Evolutionary conservation across 2,329 filamentous ascomycete species (phyloP).

Genomic region (Emmonsiellopsis sp.): DNA sequence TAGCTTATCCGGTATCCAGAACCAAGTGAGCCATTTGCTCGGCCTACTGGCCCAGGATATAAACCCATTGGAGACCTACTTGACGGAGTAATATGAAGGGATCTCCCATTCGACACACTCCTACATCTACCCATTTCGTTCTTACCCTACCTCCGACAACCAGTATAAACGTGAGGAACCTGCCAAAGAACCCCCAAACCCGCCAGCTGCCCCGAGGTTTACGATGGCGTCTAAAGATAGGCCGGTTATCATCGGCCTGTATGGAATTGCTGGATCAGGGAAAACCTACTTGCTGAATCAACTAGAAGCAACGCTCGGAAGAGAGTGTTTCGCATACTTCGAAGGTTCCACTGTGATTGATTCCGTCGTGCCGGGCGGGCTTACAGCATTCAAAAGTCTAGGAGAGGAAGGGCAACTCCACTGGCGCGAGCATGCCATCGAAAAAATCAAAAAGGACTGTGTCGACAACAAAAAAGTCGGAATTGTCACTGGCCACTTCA

Average conservation of each 20-base stretch:
- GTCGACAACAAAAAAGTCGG: slow-evolving; percentile 24
- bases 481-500: slow-evolving; percentile 48
- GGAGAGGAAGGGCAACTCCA: slow-evolving; percentile 26
- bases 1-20: no score
- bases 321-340: slow-evolving; percentile 36
- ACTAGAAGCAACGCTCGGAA: slow-evolving; percentile 28
- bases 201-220: no score
- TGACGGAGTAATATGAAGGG: no score
- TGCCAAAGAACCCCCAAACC: no score
- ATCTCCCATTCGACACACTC: no score
- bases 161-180: no score
- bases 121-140: no score
- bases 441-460: slow-evolving; percentile 34
- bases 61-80: no score
- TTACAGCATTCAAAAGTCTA: slow-evolving; percentile 40
- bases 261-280: slow-evolving; percentile 47
- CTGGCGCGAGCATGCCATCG: slow-evolving; percentile 40
- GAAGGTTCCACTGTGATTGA: slow-evolving; percentile 46
- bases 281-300: slow-evolving; percentile 41
- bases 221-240: slow-evolving; percentile 12
- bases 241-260: slow-evolving; percentile 43
- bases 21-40: no score
- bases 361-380: slow-evolving; percentile 36
- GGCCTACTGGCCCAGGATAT: no score
- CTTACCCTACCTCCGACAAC: no score